Evolutionary conservation across 139 green algal genomes (phyloP).

Genomic region (Volvox africanus): DNA sequence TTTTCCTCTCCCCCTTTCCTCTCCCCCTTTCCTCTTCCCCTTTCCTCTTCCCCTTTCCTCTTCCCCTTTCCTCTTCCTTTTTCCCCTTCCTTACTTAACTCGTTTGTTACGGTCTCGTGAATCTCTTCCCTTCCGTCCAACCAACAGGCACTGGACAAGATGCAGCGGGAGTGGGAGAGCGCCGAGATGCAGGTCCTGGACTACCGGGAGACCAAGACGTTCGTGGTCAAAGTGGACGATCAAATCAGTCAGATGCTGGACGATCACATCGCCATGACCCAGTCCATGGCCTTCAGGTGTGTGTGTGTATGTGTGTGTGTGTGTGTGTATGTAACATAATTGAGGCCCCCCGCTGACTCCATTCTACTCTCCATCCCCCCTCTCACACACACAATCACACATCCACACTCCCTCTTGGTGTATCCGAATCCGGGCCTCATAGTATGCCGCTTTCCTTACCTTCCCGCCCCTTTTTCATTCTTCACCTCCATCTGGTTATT

Average conservation of each 20-base stretch:
- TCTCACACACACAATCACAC: background rate
- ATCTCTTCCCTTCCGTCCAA: background rate
- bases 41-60: too few relatives aligned
- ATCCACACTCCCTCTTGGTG: too few relatives aligned
- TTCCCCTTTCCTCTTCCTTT: too few relatives aligned
- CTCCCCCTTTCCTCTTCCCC: too few relatives aligned
- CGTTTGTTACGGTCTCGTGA: too few relatives aligned
- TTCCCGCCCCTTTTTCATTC: too few relatives aligned
- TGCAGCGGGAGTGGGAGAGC: conserved; percentile 82
- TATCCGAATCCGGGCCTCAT: too few relatives aligned
- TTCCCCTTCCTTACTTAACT: too few relatives aligned
- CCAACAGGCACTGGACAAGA: conserved; percentile 79
- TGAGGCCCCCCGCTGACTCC: background rate
- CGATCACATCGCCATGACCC: conserved; percentile 89
- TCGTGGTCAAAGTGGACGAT: conserved; percentile 89
- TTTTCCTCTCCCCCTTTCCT: too few relatives aligned
- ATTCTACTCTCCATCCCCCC: background rate
- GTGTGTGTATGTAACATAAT: too few relatives aligned
- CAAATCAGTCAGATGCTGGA: conserved; percentile 83
- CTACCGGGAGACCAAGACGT: conserved; percentile 85
- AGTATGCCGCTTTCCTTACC: too few relatives aligned
- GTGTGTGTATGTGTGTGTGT: background rate
- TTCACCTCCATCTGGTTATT: too few relatives aligned
- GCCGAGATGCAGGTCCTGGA: conserved; percentile 78
- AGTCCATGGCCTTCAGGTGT: conserved; percentile 64